phyloP scores from a whole-genome alignment of 768 basidiomycete species.

The Crassisporium funariophilum region DNA sequence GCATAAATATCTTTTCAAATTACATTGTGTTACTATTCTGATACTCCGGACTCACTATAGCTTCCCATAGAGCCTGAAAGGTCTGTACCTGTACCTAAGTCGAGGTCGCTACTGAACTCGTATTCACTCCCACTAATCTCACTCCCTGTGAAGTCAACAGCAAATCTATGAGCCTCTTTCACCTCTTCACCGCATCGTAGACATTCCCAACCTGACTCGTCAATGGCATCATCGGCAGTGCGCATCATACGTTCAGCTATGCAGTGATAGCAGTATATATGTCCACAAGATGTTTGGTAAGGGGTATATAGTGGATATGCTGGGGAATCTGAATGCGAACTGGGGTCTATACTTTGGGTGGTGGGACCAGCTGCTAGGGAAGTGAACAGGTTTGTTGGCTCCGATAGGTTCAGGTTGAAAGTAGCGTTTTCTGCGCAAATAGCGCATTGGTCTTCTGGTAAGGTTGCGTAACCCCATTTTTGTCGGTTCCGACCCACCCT shows the following conservation, averaged over 20 bases:
- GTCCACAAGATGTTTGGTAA: slow-evolving; percentile 82
- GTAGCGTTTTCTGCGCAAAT: slow-evolving; percentile 84
- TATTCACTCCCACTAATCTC: slow-evolving; percentile 53
- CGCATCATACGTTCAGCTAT: slow-evolving; percentile 81
- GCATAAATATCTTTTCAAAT: neutral
- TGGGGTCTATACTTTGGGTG: slow-evolving; percentile 18
- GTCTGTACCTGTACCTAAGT: slow-evolving; percentile 56
- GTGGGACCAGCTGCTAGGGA: slow-evolving; percentile 27
- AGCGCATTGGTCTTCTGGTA: slow-evolving; percentile 80
- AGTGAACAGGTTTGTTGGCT: slow-evolving; percentile 53
- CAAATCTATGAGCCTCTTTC: slow-evolving; percentile 62
- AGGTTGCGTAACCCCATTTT: slow-evolving; percentile 61
- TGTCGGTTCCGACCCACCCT: slow-evolving; percentile 10
- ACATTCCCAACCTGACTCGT: slow-evolving; percentile 74
- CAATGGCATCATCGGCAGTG: slow-evolving; percentile 64
- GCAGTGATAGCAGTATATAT: slow-evolving; percentile 94
- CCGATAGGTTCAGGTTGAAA: slow-evolving; percentile 56
- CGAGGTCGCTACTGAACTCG: slow-evolving; percentile 58
- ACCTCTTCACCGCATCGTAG: slow-evolving; percentile 75
- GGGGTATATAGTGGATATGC: slow-evolving; percentile 75
- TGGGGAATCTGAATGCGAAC: slow-evolving; percentile 42
- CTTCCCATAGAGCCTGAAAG: slow-evolving; percentile 58
- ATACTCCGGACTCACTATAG: slow-evolving; percentile 49
- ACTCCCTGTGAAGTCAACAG: slow-evolving; percentile 43
- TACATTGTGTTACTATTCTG: slow-evolving; percentile 30